Percentiles rank a stretch among this genome's conserved stretches.
Conservation (phyloP, 1,139 yeast species). For the Zygosaccharomyces pseudobailii region DNA sequence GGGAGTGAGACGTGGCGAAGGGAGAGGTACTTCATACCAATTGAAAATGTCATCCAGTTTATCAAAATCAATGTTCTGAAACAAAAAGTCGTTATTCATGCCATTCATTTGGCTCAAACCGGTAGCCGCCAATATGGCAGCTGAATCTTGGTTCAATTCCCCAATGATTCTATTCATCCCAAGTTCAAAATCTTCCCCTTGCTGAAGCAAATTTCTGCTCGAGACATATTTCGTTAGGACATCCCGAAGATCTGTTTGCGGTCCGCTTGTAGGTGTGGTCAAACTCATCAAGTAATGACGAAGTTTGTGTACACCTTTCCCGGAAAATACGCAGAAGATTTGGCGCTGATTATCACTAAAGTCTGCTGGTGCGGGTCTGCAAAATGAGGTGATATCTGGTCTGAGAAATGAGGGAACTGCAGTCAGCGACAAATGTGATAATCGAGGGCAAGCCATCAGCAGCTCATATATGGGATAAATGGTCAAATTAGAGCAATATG, state of each 20-base stretch:
- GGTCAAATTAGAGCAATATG: conserved; percentile 81
- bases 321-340: conserved; percentile 89
- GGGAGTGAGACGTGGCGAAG: conserved; percentile 15
- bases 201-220: conserved; percentile 25
- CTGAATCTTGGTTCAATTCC: conserved; percentile 32
- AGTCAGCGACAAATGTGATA: conserved; percentile 84
- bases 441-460: conserved; percentile 73
- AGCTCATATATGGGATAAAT: conserved; percentile 66
- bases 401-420: conserved; percentile 88
- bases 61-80: conserved; percentile 33
- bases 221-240: conserved; percentile 30
- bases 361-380: conserved; percentile 94
- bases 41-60: conserved; percentile 29
- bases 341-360: conserved; percentile 83
- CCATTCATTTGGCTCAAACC: conserved; percentile 32
- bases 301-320: conserved; percentile 74
- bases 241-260: conserved; percentile 32
- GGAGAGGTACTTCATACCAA: conserved; percentile 21
- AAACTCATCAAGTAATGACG: conserved; percentile 54
- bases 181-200: conserved; percentile 26
- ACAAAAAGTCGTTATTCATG: conserved; percentile 28
- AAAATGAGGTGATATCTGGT: conserved; percentile 77
- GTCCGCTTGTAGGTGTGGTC: conserved; percentile 34
- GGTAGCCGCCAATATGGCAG: conserved; percentile 34
- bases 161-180: conserved; percentile 29